phyloP scores from a whole-genome alignment of 2,329 filamentous ascomycete species.

The Trichoderma arundinaceum region DNA sequence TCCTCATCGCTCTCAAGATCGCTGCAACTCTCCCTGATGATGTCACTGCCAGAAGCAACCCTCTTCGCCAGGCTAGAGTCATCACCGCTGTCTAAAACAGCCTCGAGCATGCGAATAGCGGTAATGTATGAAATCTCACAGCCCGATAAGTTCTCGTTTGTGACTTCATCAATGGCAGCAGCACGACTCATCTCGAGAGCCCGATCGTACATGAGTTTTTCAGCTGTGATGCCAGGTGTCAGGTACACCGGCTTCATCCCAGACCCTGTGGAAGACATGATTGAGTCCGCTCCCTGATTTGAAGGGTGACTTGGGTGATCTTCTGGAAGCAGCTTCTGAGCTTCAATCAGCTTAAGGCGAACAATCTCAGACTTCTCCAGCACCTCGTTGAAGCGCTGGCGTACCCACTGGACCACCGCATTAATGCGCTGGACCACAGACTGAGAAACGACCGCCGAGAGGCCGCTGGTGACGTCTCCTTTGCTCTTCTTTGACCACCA shows the following conservation, averaged over 20 bases:
- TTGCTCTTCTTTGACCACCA: constrained; percentile 88
- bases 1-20: constrained; percentile 72
- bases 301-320: constrained; percentile 86
- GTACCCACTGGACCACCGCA: constrained; percentile 93
- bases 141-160: constrained; percentile 82
- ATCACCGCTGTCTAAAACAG: constrained; percentile 85
- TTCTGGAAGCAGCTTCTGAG: constrained; percentile 79
- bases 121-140: constrained; percentile 95
- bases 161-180: constrained; percentile 94
- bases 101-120: constrained; percentile 92
- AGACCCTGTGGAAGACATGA: constrained; percentile 62
- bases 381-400: constrained; percentile 93
- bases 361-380: constrained; percentile 95
- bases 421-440: constrained; percentile 76
- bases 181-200: constrained; percentile 95
- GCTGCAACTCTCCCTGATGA: constrained; percentile 49
- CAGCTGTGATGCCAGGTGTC: constrained; percentile 87
- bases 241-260: constrained; percentile 81
- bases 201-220: constrained; percentile 97
- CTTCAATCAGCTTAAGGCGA: constrained; percentile 83
- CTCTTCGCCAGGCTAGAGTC: constrained; percentile 49
- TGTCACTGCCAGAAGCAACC: constrained; percentile 48
- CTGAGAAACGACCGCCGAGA: constrained; percentile 51
- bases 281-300: constrained; percentile 70
- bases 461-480: constrained; percentile 57